Evolutionary conservation across 2,329 filamentous ascomycete species (phyloP).

Genomic region (Periconia sp.): DNA sequence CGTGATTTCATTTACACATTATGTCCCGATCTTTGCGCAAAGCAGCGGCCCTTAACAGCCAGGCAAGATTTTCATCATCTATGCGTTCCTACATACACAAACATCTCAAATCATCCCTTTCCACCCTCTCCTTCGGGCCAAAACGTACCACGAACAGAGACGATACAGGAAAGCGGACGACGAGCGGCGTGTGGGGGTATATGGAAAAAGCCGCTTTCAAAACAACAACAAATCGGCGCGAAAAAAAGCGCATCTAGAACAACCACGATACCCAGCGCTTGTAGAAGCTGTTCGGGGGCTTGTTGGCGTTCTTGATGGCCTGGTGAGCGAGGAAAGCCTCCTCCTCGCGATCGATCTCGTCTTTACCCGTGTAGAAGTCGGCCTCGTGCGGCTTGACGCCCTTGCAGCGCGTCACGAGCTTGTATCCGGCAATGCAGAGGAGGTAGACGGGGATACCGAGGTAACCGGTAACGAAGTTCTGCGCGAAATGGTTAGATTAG

Average conservation of each 20-base stretch:
- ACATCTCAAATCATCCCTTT: too few species aligned
- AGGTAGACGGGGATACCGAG: constrained; percentile 76
- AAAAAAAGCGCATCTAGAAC: constrained; percentile 50
- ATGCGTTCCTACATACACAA: too few species aligned
- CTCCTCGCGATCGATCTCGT: constrained; percentile 72
- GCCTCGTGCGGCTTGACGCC: constrained; percentile 41
- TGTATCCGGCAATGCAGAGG: constrained; percentile 62
- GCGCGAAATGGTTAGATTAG: not conserved
- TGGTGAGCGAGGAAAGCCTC: constrained; percentile 65
- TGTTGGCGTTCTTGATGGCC: constrained; percentile 43
- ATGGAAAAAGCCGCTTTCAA: too few species aligned
- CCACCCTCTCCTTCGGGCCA: too few species aligned
- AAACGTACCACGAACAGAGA: too few species aligned
- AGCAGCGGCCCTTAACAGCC: too few species aligned
- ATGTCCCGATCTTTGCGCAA: too few species aligned
- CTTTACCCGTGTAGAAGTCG: constrained; percentile 74
- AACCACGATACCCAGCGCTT: constrained; percentile 62
- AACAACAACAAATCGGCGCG: constrained; percentile 9
- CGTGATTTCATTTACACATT: too few species aligned
- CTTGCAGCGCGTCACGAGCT: constrained; percentile 29
- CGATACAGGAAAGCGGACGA: too few species aligned
- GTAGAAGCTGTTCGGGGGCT: constrained; percentile 57
- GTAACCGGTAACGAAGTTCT: constrained; percentile 65
- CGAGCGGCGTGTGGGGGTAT: too few species aligned
- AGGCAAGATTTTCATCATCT: too few species aligned